Conservation (phyloP, 78 protist genomes). For the Isochrysis galbana region DNA sequence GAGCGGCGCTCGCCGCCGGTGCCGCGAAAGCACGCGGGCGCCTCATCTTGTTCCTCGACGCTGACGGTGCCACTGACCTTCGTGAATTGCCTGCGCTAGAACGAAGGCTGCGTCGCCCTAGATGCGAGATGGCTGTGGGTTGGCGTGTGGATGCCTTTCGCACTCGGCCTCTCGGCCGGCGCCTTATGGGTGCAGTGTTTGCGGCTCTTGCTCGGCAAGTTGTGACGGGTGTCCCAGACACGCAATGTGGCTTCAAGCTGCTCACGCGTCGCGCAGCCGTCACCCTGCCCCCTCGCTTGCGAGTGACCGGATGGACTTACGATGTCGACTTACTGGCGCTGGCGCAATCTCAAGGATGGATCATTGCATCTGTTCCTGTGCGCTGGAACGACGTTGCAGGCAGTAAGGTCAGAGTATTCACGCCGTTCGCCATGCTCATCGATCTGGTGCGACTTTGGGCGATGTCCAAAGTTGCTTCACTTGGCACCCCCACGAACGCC, state of each 20-base stretch:
- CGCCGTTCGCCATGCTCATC: too few species aligned
- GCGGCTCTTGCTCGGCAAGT: conserved; percentile 54
- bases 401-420: too few species aligned
- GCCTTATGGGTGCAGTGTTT: conserved; percentile 64
- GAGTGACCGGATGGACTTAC: conserved; percentile 54
- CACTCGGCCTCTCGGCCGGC: conserved; percentile 49
- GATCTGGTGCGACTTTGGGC: too few species aligned
- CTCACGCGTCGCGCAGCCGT: conserved; percentile 60
- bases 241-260: conserved; percentile 73
- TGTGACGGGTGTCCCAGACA: conserved; percentile 64
- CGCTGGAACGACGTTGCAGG: conserved; percentile 78
- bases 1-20: conserved; percentile 69
- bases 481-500: too few species aligned
- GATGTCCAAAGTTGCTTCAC: too few species aligned
- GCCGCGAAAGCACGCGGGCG: conserved; percentile 54
- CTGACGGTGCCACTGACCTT: conserved; percentile 78
- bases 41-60: conserved; percentile 64
- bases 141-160: not conserved
- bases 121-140: conserved; percentile 66
- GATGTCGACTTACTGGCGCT: conserved; percentile 69
- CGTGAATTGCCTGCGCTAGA: conserved; percentile 55
- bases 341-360: conserved; percentile 52
- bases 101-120: conserved; percentile 29
- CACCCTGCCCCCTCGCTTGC: not conserved
- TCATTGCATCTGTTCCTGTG: conserved; percentile 63